These are phyloP conservation scores for Trichophyton verrucosum DNA, from an alignment of 2,329 filamentous ascomycete genomes.

Conservation along the genomic window DNA sequence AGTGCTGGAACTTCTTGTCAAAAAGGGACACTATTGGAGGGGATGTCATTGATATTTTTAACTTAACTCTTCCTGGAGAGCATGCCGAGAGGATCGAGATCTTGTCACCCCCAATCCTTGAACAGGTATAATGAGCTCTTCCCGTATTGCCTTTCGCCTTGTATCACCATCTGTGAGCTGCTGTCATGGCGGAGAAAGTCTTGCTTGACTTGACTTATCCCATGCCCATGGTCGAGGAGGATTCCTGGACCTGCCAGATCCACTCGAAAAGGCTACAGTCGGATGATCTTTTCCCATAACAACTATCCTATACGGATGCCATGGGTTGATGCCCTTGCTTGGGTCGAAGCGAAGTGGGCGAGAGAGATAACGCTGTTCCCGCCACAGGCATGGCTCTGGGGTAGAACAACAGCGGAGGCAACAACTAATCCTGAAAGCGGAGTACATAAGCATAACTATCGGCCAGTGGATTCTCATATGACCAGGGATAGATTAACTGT, in stretches of 20 bases:
- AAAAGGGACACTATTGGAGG: background rate
- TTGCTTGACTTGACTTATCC: background rate
- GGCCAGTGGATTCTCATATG: background rate
- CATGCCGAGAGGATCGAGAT: background rate
- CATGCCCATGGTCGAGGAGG: background rate
- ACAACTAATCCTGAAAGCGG: background rate
- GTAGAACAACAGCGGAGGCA: background rate
- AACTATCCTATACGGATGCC: background rate
- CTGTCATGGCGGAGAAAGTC: background rate
- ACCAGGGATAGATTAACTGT: background rate
- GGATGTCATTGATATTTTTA: background rate
- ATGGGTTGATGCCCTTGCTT: background rate
- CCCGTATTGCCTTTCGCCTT: background rate
- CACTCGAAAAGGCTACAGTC: constrained; percentile 35
- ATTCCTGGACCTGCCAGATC: constrained; percentile 36
- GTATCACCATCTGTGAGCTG: background rate
- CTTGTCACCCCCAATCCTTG: background rate
- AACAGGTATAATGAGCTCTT: background rate
- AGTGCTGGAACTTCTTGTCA: background rate
- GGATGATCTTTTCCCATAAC: constrained; percentile 18
- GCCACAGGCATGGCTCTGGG: background rate
- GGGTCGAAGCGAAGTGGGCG: background rate
- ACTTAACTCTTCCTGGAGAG: background rate
- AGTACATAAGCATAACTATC: no score
- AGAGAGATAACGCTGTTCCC: background rate